These are phyloP conservation scores for Acanthamoeba lenticulata DNA, from an alignment of 208 protist genomes.

Conservation along the genomic window DNA sequence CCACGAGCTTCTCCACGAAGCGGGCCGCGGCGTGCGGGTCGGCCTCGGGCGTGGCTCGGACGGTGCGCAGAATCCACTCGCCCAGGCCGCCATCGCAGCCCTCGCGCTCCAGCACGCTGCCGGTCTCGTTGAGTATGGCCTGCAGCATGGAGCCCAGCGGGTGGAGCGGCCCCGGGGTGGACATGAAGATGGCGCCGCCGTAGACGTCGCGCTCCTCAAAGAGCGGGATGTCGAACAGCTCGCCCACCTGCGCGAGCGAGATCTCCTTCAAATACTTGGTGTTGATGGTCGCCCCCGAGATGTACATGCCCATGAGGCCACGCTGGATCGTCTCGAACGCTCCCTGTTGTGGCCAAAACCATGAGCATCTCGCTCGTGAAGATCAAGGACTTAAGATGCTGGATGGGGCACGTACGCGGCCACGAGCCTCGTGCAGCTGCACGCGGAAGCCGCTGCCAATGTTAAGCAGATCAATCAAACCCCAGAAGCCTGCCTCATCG, in stretches of 20 bases:
- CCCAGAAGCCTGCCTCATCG: conserved; percentile 73
- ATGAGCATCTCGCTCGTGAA: too few species aligned
- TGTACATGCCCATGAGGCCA: conserved; percentile 49
- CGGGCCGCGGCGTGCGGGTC: background rate
- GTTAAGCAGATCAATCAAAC: conserved; percentile 73
- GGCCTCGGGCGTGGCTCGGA: background rate
- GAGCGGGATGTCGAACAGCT: conserved; percentile 64
- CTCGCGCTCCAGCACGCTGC: background rate
- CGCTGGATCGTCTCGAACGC: conserved; percentile 51
- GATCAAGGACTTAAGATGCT: background rate
- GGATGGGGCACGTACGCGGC: background rate
- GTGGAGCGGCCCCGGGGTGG: background rate
- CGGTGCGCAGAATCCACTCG: conserved; percentile 9
- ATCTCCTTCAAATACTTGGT: conserved; percentile 62
- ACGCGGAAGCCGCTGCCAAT: conserved; percentile 68
- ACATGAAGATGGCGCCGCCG: conserved; percentile 29
- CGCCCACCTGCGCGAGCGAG: conserved; percentile 59
- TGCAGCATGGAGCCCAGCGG: conserved; percentile 13
- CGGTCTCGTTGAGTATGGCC: conserved; percentile 9
- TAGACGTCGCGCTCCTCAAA: conserved; percentile 50
- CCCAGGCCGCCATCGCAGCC: background rate
- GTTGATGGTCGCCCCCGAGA: conserved; percentile 16
- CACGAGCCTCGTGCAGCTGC: background rate
- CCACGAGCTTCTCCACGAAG: conserved; percentile 53
- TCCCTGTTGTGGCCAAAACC: background rate